Evolutionary conservation across 140 eudicot species (phyloP).

Genomic region (Cichorium intybus): DNA sequence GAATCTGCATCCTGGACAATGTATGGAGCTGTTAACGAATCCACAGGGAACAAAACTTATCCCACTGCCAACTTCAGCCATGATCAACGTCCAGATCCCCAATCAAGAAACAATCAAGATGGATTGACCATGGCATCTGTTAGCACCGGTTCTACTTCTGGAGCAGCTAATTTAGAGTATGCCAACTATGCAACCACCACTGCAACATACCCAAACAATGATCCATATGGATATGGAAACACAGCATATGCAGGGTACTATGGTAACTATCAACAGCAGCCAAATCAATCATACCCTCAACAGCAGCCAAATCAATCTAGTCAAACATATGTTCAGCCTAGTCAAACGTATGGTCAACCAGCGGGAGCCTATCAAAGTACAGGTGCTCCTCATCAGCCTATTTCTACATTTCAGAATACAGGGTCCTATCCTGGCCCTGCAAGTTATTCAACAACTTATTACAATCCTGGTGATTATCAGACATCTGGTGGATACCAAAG

Average conservation of each 20-base stretch:
- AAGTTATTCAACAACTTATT: constrained; percentile 98
- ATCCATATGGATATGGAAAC: constrained; percentile 72
- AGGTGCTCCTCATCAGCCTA: constrained; percentile 99
- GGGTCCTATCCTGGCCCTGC: constrained; percentile 97
- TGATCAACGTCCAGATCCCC: constrained; percentile 50
- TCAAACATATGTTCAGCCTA: constrained; percentile 70
- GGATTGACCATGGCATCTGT: constrained; percentile 38
- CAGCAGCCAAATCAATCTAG: constrained; percentile 49
- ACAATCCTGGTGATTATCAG: constrained; percentile 99
- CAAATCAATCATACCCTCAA: constrained; percentile 38
- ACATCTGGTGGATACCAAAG: constrained; percentile 81
- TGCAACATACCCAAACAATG: constrained; percentile 48
- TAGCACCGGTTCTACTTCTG: constrained; percentile 53
- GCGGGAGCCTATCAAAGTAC: constrained; percentile 90
- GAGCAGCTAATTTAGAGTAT: constrained; percentile 49
- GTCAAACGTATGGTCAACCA: constrained; percentile 64
- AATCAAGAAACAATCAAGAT: constrained; percentile 39
- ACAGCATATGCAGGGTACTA: constrained; percentile 70
- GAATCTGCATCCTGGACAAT: constrained; percentile 56
- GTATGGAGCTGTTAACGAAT: constrained; percentile 21
- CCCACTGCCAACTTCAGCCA: constrained; percentile 44
- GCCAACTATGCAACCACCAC: constrained; percentile 38
- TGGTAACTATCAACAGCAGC: constrained; percentile 58
- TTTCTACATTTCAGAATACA: constrained; percentile 98
- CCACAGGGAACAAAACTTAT: constrained; percentile 46